Conservation (phyloP, 2,329 filamentous ascomycete genomes). For the Aciculosporium take region DNA sequence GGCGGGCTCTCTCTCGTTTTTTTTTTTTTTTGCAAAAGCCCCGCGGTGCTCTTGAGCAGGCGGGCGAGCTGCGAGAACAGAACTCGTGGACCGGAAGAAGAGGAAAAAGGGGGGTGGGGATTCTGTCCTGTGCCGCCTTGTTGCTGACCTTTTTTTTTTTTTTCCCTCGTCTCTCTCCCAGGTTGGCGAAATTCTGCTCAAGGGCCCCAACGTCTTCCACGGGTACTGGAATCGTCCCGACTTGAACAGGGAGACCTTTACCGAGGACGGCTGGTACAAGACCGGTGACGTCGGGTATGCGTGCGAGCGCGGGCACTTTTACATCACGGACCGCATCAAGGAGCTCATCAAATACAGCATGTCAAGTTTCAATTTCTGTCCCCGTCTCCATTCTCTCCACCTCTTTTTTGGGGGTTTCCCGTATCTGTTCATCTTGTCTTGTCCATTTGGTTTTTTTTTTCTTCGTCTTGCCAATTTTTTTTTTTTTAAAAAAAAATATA, state of each 20-base stretch:
- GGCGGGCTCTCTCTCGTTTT: not conserved
- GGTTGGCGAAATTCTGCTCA: slow-evolving; percentile 55
- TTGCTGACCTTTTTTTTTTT: not conserved
- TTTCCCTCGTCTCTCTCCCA: too few relatives aligned
- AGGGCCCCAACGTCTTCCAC: slow-evolving; percentile 66
- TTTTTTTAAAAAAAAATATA: too few relatives aligned
- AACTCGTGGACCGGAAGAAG: not conserved
- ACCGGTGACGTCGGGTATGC: slow-evolving; percentile 78
- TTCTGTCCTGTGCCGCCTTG: not conserved
- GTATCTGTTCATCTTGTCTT: too few relatives aligned
- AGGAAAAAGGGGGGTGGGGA: too few relatives aligned
- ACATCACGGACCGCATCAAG: slow-evolving; percentile 77
- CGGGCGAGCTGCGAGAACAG: too few relatives aligned
- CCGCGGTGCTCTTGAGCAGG: too few relatives aligned
- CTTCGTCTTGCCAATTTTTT: too few relatives aligned
- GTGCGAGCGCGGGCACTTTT: slow-evolving; percentile 67
- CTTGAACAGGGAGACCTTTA: slow-evolving; percentile 56
- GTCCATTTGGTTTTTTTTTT: too few relatives aligned
- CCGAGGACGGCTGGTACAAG: slow-evolving; percentile 71
- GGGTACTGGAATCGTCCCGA: slow-evolving; percentile 65
- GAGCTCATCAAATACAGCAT: slow-evolving; percentile 43
- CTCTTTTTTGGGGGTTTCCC: too few relatives aligned
- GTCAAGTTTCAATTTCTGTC: too few relatives aligned
- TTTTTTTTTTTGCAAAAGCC: too few relatives aligned
- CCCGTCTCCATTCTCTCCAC: too few relatives aligned